Percentiles rank a stretch among this genome's conserved stretches.
Conservation (phyloP, 2,329 filamentous ascomycete species). For the Fusarium drepaniforme region DNA sequence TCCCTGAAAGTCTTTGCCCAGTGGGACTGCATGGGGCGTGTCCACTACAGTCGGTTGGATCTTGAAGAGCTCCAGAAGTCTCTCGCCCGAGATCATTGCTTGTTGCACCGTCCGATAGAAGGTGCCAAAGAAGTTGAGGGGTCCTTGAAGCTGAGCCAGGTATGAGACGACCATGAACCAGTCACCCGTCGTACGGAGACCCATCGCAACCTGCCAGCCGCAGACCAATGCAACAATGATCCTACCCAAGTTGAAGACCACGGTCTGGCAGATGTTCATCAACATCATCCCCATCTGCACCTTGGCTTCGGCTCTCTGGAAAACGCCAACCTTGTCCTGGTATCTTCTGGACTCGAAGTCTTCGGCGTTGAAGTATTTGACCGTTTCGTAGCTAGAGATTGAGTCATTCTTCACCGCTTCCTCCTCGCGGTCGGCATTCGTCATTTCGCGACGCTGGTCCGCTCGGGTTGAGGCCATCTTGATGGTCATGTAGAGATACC, state of each 20-base stretch:
- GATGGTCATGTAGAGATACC: constrained; percentile 96
- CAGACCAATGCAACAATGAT: constrained; percentile 79
- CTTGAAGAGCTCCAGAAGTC: constrained; percentile 95
- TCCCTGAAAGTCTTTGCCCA: constrained; percentile 76
- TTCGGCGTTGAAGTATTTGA: constrained; percentile 92
- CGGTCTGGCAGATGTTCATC: constrained; percentile 85
- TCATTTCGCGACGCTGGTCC: constrained; percentile 92
- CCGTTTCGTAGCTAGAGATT: constrained; percentile 97
- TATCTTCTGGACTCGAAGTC: constrained; percentile 83
- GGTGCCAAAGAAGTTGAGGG: constrained; percentile 89
- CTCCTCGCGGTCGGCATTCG: constrained; percentile 93
- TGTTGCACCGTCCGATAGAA: constrained; percentile 98
- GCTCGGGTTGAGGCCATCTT: constrained; percentile 95
- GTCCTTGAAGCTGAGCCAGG: constrained; percentile 82
- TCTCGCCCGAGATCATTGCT: constrained; percentile 96
- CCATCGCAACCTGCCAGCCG: constrained; percentile 80
- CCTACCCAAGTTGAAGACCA: constrained; percentile 83
- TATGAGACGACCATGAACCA: constrained; percentile 83
- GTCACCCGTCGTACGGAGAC: constrained; percentile 73
- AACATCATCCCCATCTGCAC: constrained; percentile 82
- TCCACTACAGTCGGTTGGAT: constrained; percentile 94
- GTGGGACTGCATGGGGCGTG: constrained; percentile 69
- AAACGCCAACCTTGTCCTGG: constrained; percentile 75
- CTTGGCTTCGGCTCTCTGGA: constrained; percentile 80
- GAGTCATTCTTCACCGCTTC: constrained; percentile 99